These are phyloP conservation scores for Penicillium cinerascens DNA, from an alignment of 495 filamentous ascomycete species.

Conservation along the genomic window DNA sequence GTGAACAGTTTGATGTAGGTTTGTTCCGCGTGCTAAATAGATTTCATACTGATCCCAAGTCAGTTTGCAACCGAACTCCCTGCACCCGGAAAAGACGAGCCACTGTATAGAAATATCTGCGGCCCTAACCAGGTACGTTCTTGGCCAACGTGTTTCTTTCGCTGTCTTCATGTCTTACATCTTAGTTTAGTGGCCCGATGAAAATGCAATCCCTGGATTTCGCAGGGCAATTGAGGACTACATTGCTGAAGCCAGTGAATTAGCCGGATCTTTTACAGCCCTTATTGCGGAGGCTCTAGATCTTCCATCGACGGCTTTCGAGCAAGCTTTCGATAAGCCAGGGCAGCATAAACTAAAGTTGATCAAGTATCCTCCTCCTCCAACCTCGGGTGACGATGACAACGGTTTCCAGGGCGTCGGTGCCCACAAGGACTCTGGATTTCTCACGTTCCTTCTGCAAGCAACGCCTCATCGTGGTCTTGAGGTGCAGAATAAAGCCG, in stretches of 20 bases:
- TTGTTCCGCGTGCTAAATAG: not conserved
- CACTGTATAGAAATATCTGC: constrained; percentile 73
- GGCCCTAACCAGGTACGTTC: constrained; percentile 62
- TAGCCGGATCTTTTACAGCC: constrained; percentile 73
- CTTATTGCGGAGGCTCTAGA: constrained; percentile 86
- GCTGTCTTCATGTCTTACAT: not conserved
- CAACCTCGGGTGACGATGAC: constrained; percentile 21
- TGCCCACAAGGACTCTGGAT: constrained; percentile 91
- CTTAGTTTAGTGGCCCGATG: constrained; percentile 67
- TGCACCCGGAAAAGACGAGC: constrained; percentile 57
- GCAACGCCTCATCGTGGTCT: constrained; percentile 74
- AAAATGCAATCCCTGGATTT: constrained; percentile 65
- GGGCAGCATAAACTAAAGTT: constrained; percentile 92
- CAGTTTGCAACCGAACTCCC: constrained; percentile 62
- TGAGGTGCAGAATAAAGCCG: constrained; percentile 82
- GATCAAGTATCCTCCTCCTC: constrained; percentile 74
- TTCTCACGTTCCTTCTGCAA: constrained; percentile 84
- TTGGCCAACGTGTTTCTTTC: not conserved
- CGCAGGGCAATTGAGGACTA: constrained; percentile 67
- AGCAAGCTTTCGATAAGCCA: constrained; percentile 66
- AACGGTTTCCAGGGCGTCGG: constrained; percentile 62
- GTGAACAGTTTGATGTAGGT: constrained; percentile 90
- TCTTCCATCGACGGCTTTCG: constrained; percentile 67
- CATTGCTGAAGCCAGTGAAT: constrained; percentile 64
- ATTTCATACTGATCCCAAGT: not conserved